These are phyloP conservation scores for Scytalidium sp. DNA, from an alignment of 2,329 filamentous ascomycete species.

Conservation along the genomic window DNA sequence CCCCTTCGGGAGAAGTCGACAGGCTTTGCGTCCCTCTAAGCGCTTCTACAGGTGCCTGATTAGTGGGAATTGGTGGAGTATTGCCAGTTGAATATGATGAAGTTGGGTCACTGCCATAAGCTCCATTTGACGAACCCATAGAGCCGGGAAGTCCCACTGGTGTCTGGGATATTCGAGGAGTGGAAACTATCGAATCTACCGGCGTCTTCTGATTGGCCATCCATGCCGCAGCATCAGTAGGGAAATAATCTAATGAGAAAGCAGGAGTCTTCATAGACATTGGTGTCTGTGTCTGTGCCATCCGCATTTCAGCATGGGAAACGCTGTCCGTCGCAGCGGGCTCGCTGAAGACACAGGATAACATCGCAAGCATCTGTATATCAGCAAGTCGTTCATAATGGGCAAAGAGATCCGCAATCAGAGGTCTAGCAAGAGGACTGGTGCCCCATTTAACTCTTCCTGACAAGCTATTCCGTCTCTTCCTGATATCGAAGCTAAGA, in stretches of 20 bases:
- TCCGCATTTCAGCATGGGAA: slow-evolving; percentile 53
- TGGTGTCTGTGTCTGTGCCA: slow-evolving; percentile 59
- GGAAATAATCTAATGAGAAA: slow-evolving; percentile 66
- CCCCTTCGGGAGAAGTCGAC: slow-evolving; percentile 57
- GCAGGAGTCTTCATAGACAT: slow-evolving; percentile 64
- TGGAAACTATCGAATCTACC: slow-evolving; percentile 52
- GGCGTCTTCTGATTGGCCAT: slow-evolving; percentile 48
- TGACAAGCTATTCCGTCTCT: slow-evolving; percentile 33
- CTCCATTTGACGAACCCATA: slow-evolving; percentile 52
- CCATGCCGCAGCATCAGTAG: slow-evolving; percentile 54
- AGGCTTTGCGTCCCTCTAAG: slow-evolving; percentile 47
- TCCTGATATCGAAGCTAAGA: slow-evolving; percentile 36
- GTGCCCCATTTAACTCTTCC: slow-evolving; percentile 67
- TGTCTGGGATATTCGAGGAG: slow-evolving; percentile 54
- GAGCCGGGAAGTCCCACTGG: slow-evolving; percentile 53
- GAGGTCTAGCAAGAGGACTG: slow-evolving; percentile 60
- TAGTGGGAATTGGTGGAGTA: slow-evolving; percentile 51
- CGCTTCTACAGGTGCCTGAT: slow-evolving; percentile 44
- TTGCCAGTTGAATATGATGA: slow-evolving; percentile 61
- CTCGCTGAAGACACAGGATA: slow-evolving; percentile 67
- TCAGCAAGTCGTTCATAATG: slow-evolving; percentile 62
- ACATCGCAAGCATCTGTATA: slow-evolving; percentile 69
- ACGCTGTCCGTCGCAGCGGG: slow-evolving; percentile 51
- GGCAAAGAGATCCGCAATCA: slow-evolving; percentile 60
- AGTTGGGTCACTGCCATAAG: slow-evolving; percentile 50